phyloP scores from a whole-genome alignment of 1,284 basidiomycete species.

The Fomes fomentarius region DNA sequence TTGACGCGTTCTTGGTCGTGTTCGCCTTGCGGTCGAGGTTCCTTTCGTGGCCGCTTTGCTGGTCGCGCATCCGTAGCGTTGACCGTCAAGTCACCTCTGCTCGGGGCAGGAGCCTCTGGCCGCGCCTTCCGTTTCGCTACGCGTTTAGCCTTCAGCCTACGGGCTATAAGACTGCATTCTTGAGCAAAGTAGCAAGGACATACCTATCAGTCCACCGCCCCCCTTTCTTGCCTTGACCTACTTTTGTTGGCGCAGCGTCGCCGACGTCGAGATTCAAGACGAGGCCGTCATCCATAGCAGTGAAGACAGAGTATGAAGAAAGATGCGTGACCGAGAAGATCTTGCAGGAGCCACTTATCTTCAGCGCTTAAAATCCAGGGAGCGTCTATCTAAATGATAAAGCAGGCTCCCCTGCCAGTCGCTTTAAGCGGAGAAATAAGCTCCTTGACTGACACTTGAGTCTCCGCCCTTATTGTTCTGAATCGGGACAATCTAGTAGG shows the following conservation, averaged over 20 bases:
- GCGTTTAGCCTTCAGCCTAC: conserved; percentile 72
- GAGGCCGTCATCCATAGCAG: conserved; percentile 63
- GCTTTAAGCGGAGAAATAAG: background rate
- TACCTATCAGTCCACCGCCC: conserved; percentile 88
- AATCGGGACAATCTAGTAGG: background rate
- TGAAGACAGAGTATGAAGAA: background rate
- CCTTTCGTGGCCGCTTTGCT: conserved; percentile 54
- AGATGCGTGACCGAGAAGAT: background rate
- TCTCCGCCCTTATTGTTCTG: background rate
- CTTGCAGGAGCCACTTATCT: background rate
- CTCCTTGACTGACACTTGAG: background rate
- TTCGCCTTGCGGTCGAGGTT: conserved; percentile 28
- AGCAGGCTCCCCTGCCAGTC: background rate
- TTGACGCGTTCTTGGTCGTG: conserved; percentile 22
- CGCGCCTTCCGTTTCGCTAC: conserved; percentile 62
- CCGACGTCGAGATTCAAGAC: conserved; percentile 66
- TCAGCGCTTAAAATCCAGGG: background rate
- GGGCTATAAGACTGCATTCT: conserved; percentile 7
- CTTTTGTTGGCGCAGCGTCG: conserved; percentile 35
- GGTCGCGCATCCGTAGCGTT: conserved; percentile 34
- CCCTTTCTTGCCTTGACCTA: conserved; percentile 55
- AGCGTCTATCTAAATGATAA: conserved; percentile 3
- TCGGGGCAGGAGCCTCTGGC: conserved; percentile 24
- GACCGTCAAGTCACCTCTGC: conserved; percentile 24
- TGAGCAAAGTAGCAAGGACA: conserved; percentile 20